Evolutionary conservation across 352 stramenopile species (phyloP), one percentile per base, ranked within the genome.

Genomic region (Globisporangium camurandrum): DNA sequence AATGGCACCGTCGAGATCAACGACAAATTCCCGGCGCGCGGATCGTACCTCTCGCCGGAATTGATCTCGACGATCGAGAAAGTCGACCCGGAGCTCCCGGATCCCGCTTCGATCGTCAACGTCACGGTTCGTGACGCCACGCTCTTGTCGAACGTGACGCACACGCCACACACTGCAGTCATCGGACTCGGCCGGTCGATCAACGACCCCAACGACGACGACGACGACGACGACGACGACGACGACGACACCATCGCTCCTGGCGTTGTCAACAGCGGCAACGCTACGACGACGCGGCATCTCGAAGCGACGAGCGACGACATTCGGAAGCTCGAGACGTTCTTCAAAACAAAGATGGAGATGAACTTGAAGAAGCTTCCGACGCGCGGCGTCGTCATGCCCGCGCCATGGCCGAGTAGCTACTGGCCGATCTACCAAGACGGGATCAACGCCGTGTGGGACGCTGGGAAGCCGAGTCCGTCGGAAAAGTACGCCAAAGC

Each of bases 401-500:
- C 44, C 11, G 36, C 36, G 19, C 68, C 68, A 37, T 79, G 69
- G 69, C 63, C 69, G 1, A 44, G 62, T 10, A 76, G 66, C 52
- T 85, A 85, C 66, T 85, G 70, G 70, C 73, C 73, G 4, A 66
- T 52, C 34, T 82, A 72, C 59, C 57, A 72, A 46, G 73, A 85
- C 59, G 64, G 70, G 47, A 85, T 85, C 62, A 24, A 28, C 31
- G 22, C 44, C 19, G 27, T 20, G 16, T 50, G 44, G 44, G 9
- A 22, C 3, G 27, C 26, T 11, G 56, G 56, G 26, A 27, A 39
- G 20, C 38, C 51, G 19, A 46, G 39, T 20, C 17, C 41, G 26
- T 46, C 55, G 3, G 60, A 67, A 43, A 68, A 68, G 46, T 68
- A 59, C 42, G 61, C 61, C 1, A 28, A 24, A 4, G 61, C 61